Conservation (phyloP, 208 protist species). For the Acanthamoeba polyphaga region DNA sequence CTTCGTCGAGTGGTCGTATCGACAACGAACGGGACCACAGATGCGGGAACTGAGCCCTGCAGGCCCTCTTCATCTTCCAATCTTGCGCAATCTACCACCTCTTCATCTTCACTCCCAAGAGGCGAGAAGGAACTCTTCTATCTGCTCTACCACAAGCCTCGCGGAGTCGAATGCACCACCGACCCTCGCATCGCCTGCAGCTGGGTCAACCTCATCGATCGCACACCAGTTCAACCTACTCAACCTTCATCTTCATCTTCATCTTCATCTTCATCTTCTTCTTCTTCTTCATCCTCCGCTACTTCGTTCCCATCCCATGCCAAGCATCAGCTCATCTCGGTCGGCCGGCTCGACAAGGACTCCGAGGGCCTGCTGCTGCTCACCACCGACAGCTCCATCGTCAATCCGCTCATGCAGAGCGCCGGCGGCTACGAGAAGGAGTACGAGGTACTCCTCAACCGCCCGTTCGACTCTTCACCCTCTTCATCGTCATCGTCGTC, state of each 20-base stretch:
- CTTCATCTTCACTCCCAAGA: no score
- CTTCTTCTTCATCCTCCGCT: background rate
- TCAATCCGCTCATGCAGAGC: conserved; percentile 32
- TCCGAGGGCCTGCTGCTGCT: conserved; percentile 33
- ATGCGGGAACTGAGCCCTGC: no score
- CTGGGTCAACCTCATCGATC: conserved; percentile 27
- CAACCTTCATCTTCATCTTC: background rate
- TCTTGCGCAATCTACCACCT: no score
- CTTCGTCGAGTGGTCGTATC: background rate
- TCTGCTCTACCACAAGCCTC: conserved; percentile 16
- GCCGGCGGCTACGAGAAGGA: conserved; percentile 29
- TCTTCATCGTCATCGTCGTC: background rate
- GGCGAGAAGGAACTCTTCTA: conserved; percentile 17
- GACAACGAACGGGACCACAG: background rate
- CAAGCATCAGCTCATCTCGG: conserved; percentile 56
- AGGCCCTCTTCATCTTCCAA: no score
- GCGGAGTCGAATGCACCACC: conserved; percentile 20
- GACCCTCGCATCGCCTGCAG: conserved; percentile 27
- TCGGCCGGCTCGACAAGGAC: conserved; percentile 38
- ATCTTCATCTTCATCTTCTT: background rate
- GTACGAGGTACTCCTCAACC: conserved; percentile 36
- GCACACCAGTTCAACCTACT: background rate
- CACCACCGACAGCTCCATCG: conserved; percentile 24
- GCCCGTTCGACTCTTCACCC: background rate
- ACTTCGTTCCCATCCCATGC: background rate